Conservation (phyloP, 495 filamentous ascomycete species). For the Cercophora samala region DNA sequence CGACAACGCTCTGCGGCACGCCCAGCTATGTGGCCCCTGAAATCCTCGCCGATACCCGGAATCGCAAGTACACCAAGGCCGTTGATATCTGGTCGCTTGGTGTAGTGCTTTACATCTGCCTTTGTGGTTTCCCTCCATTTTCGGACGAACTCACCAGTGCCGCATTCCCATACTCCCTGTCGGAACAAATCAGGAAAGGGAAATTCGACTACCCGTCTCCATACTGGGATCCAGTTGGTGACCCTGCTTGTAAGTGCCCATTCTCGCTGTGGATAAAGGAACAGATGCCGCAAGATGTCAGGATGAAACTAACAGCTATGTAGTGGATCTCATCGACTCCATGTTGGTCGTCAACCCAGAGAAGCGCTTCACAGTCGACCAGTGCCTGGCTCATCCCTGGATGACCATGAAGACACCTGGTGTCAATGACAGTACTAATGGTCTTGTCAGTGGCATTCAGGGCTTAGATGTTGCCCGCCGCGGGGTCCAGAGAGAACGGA, state of each 20-base stretch:
- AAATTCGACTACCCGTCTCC: slow-evolving; percentile 93
- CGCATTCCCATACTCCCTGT: slow-evolving; percentile 76
- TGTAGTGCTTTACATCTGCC: slow-evolving; percentile 97
- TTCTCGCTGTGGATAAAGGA: no score
- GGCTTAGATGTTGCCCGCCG: slow-evolving; percentile 81
- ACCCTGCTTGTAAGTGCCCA: slow-evolving; percentile 60
- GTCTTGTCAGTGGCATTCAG: slow-evolving; percentile 76
- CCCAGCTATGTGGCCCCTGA: slow-evolving; percentile 96
- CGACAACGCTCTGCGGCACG: slow-evolving; percentile 93
- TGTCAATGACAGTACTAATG: slow-evolving; percentile 84
- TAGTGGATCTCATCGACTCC: slow-evolving; percentile 84
- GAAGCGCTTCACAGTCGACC: slow-evolving; percentile 79
- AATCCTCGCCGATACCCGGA: slow-evolving; percentile 73
- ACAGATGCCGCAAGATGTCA: no score
- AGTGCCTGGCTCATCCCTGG: slow-evolving; percentile 93
- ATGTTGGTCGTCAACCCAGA: slow-evolving; percentile 90
- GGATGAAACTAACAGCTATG: slow-evolving; percentile 19
- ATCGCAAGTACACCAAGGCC: slow-evolving; percentile 87
- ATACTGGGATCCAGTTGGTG: slow-evolving; percentile 93
- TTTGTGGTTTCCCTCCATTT: slow-evolving; percentile 97
- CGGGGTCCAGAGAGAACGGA: slow-evolving; percentile 76
- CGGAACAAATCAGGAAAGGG: slow-evolving; percentile 85
- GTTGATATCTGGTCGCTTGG: slow-evolving; percentile 97
- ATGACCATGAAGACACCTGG: slow-evolving; percentile 55
- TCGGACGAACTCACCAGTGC: slow-evolving; percentile 85